Percentiles rank a stretch among this genome's conserved stretches.
phyloP scores from a whole-genome alignment of 1,284 basidiomycete species.

The Malassezia pachydermatis region DNA sequence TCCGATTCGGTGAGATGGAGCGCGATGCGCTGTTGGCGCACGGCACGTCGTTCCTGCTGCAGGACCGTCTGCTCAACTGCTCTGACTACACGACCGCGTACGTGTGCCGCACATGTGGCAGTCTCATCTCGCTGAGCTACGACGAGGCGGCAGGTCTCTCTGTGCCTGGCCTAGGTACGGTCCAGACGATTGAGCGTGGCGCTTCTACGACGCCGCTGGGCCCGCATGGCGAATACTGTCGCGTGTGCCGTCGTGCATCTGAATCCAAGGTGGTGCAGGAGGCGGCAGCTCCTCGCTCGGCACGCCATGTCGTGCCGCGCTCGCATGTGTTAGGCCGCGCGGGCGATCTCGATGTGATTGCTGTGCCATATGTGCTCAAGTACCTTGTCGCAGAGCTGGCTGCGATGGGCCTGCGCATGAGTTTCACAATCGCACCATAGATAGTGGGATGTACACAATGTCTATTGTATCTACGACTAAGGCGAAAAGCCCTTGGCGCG shows the following conservation, averaged over 20 bases:
- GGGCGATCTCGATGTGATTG: conserved; percentile 50
- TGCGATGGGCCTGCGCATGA: conserved; percentile 55
- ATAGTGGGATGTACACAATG: too few species aligned
- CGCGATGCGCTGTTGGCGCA: conserved; percentile 96
- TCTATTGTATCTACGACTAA: too few species aligned
- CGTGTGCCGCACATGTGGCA: conserved; percentile 93
- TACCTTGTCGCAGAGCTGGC: conserved; percentile 55
- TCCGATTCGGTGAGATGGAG: conserved; percentile 99
- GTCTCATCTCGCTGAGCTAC: conserved; percentile 72
- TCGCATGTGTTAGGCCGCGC: conserved; percentile 18
- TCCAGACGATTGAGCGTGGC: conserved; percentile 22
- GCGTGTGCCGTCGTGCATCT: conserved; percentile 30
- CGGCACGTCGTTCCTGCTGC: conserved; percentile 91
- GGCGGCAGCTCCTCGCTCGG: background rate
- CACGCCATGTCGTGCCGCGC: conserved; percentile 22
- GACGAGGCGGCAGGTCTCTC: conserved; percentile 22
- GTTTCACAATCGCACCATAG: conserved; percentile 27
- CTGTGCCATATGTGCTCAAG: conserved; percentile 73
- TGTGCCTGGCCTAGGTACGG: conserved; percentile 14
- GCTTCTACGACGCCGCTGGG: conserved; percentile 25
- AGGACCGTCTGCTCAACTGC: conserved; percentile 98
- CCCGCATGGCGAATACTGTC: conserved; percentile 43
- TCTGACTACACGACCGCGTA: conserved; percentile 98
- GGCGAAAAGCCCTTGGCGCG: conserved; percentile 32
- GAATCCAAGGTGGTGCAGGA: background rate